Evolutionary conservation across 257 asterid genomes (phyloP).

Genomic region (Scutellaria barbata): DNA sequence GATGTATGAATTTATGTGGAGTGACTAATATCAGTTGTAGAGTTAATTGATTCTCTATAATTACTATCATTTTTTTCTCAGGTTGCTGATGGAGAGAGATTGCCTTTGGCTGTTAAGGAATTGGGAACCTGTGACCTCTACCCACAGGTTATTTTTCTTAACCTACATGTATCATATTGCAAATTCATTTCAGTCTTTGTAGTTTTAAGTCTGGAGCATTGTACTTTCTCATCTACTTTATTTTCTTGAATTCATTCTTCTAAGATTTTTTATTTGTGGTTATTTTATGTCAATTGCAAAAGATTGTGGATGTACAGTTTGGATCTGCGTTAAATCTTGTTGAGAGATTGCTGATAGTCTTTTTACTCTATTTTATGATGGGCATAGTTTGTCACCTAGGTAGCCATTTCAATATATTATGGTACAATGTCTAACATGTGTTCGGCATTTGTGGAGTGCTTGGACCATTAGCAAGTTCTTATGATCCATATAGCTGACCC

Average conservation of each 20-base stretch:
- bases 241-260: not conserved
- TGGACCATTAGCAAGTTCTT: not conserved
- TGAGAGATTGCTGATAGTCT: conserved; percentile 6
- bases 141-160: conserved; percentile 74
- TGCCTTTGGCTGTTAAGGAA: conserved; percentile 94
- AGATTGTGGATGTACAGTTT: not conserved
- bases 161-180: conserved; percentile 8
- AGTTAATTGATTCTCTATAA: conserved; percentile 28
- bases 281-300: not conserved
- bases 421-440: not conserved
- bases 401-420: not conserved
- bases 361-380: not conserved
- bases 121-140: conserved; percentile 98
- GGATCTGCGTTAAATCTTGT: conserved; percentile 17
- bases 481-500: too few relatives aligned
- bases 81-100: conserved; percentile 95
- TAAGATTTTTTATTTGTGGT: conserved; percentile 12
- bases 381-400: not conserved
- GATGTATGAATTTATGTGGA: conserved; percentile 55
- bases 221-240: conserved; percentile 2
- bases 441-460: not conserved
- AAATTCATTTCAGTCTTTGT: conserved; percentile 14
- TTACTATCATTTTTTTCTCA: conserved; percentile 43
- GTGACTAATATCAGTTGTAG: not conserved
- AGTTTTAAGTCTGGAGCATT: too few relatives aligned